A percentile compares a stretch with the other conserved stretches of the same genome.
Conservation (phyloP, 441 rosid species). For the Dalechampia spathulata region DNA sequence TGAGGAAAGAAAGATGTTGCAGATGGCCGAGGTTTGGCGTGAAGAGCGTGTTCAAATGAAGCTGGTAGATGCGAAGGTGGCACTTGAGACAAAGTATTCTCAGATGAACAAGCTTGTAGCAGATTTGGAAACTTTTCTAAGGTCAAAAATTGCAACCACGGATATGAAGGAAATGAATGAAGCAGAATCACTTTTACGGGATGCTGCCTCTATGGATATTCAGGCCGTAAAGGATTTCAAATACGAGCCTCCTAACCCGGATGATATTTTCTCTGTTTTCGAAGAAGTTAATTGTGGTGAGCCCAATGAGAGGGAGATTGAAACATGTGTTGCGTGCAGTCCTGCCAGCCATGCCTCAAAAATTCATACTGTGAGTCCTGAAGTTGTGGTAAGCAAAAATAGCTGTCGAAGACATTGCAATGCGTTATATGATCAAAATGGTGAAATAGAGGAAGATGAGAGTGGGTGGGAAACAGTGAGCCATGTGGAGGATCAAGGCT, state of each 20-base stretch:
- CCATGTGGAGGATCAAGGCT: conserved; percentile 84
- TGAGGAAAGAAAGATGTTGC: conserved; percentile 90
- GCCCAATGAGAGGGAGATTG: conserved; percentile 52
- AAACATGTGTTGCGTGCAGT: conserved; percentile 45
- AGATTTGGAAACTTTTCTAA: conserved; percentile 55
- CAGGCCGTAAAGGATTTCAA: conserved; percentile 64
- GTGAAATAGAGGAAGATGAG: conserved; percentile 70
- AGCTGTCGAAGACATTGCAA: conserved; percentile 32
- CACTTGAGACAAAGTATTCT: conserved; percentile 74
- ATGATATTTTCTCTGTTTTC: conserved; percentile 66
- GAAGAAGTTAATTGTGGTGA: conserved; percentile 66
- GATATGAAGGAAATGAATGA: conserved; percentile 51
- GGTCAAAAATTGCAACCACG: conserved; percentile 35
- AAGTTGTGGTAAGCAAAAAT: conserved; percentile 28
- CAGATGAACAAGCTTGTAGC: conserved; percentile 79
- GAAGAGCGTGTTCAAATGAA: conserved; percentile 99
- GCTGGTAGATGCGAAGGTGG: conserved; percentile 84
- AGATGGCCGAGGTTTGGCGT: conserved; percentile 99
- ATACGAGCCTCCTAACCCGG: conserved; percentile 62
- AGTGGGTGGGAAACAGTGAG: conserved; percentile 97
- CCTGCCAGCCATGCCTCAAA: conserved; percentile 52
- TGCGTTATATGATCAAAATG: conserved; percentile 34
- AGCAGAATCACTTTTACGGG: conserved; percentile 55
- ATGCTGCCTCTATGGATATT: conserved; percentile 30
- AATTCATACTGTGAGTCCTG: conserved; percentile 44